Conservation (phyloP, 2,329 filamentous ascomycete species). For the Penicillium sp. region DNA sequence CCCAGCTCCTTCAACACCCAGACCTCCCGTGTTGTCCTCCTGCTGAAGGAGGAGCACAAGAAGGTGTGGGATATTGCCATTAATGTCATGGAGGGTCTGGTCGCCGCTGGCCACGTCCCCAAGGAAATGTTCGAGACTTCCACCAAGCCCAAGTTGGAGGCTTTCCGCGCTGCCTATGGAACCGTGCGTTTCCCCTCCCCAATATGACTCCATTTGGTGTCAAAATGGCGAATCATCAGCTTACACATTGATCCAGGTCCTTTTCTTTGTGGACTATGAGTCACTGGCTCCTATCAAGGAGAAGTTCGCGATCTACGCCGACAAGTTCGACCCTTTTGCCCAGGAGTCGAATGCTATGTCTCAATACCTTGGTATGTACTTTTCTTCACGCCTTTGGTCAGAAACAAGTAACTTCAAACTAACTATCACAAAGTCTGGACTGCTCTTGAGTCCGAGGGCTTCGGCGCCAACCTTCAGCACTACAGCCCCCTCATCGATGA, state of each 20-base stretch:
- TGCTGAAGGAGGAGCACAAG: slow-evolving; percentile 79
- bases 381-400: neutral
- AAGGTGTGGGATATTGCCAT: slow-evolving; percentile 80
- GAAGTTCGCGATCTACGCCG: slow-evolving; percentile 69
- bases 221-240: neutral
- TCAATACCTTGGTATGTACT: slow-evolving; percentile 56
- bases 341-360: slow-evolving; percentile 75
- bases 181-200: slow-evolving; percentile 53
- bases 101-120: slow-evolving; percentile 50
- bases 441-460: slow-evolving; percentile 75
- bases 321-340: slow-evolving; percentile 75
- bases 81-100: slow-evolving; percentile 53
- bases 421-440: slow-evolving; percentile 58
- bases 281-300: slow-evolving; percentile 58
- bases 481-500: slow-evolving; percentile 83
- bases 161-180: slow-evolving; percentile 71
- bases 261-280: slow-evolving; percentile 79
- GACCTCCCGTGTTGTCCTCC: slow-evolving; percentile 71
- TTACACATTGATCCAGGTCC: slow-evolving; percentile 41
- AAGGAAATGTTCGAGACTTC: slow-evolving; percentile 48
- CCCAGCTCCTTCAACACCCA: slow-evolving; percentile 87
- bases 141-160: slow-evolving; percentile 45
- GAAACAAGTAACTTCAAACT: neutral
- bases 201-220: neutral
- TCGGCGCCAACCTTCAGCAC: slow-evolving; percentile 87